Evolutionary conservation across 768 basidiomycete genomes (phyloP).

Genomic region (Mycena rebaudengoi): DNA sequence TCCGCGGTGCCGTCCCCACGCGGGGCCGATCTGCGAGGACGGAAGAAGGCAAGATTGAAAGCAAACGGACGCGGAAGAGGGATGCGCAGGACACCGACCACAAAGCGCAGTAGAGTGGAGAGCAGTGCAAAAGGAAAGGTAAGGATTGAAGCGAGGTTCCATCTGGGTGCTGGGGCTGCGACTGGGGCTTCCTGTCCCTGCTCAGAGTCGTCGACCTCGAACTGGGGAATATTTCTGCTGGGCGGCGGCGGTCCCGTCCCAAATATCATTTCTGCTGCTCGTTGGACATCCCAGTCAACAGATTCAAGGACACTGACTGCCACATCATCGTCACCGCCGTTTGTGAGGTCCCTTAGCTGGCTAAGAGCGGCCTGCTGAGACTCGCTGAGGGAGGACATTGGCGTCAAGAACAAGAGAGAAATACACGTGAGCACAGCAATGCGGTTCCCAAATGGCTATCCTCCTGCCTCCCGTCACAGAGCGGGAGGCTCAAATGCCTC

Average conservation of each 20-base stretch:
- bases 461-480: too few species aligned
- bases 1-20: constrained; percentile 66
- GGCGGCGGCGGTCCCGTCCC: constrained; percentile 32
- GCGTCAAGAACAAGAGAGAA: too few species aligned
- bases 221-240: constrained; percentile 7
- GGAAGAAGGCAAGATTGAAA: constrained; percentile 59
- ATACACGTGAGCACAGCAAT: too few species aligned
- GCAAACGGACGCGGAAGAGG: constrained; percentile 64
- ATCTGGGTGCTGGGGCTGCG: constrained; percentile 38
- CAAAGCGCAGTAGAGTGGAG: constrained; percentile 66
- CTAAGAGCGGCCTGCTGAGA: constrained; percentile 23
- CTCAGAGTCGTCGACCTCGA: constrained; percentile 23
- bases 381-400: constrained; percentile 11
- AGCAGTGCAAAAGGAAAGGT: constrained; percentile 69
- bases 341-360: constrained; percentile 57
- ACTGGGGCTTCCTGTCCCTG: constrained; percentile 30
- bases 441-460: too few species aligned
- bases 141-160: constrained; percentile 50
- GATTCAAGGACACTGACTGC: constrained; percentile 67
- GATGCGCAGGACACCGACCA: constrained; percentile 73
- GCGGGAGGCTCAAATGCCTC: too few species aligned
- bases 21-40: constrained; percentile 44
- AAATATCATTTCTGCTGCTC: constrained; percentile 69
- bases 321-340: constrained; percentile 67
- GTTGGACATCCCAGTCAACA: constrained; percentile 77